Conservation (phyloP, 2,329 filamentous ascomycete genomes). For the Colletotrichum echinochloae region DNA sequence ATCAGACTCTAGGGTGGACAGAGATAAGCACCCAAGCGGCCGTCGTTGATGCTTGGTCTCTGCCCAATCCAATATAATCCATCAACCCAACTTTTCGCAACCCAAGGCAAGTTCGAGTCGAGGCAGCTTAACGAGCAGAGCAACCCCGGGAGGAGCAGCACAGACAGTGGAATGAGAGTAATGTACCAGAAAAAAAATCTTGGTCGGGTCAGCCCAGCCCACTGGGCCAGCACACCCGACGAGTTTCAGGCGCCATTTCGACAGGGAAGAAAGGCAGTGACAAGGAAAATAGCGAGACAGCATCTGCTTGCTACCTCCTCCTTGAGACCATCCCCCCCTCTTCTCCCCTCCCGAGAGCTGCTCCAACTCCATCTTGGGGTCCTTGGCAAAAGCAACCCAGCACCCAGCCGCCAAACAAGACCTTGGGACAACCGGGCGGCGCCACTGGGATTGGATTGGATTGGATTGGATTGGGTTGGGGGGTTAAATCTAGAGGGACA, state of each 20-base stretch:
- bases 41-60: neutral
- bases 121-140: constrained; percentile 11
- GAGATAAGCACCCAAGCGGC: constrained; percentile 22
- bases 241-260: constrained; percentile 37
- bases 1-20: neutral
- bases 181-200: neutral
- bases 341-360: constrained; percentile 5
- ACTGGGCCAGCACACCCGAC: constrained; percentile 26
- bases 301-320: constrained; percentile 30
- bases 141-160: constrained; percentile 16
- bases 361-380: constrained; percentile 36
- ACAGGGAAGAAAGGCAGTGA: constrained; percentile 29
- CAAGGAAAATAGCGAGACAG: constrained; percentile 20
- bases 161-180: constrained; percentile 8
- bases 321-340: constrained; percentile 18
- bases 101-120: neutral
- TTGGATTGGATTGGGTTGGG: constrained; percentile 20
- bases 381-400: constrained; percentile 33
- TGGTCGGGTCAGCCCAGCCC: constrained; percentile 27
- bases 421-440: constrained; percentile 21
- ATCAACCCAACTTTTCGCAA: neutral
- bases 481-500: neutral
- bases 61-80: constrained; percentile 3
- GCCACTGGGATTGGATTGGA: constrained; percentile 16
- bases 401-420: constrained; percentile 32